phyloP scores from a whole-genome alignment of 2,329 filamentous ascomycete genomes.

The Periconia sp. region DNA sequence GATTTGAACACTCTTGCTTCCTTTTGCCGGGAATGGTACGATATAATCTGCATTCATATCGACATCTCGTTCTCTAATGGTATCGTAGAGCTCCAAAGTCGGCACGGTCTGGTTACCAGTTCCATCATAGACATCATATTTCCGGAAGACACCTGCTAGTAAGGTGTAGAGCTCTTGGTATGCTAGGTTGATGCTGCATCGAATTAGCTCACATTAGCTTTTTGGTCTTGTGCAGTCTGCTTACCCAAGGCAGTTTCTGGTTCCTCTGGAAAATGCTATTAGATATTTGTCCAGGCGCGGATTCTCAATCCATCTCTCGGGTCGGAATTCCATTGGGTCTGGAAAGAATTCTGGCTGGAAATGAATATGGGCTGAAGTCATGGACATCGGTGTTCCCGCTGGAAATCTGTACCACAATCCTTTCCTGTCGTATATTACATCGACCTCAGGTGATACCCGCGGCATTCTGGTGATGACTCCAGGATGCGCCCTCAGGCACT shows the following conservation, averaged over 20 bases:
- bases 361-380: neutral
- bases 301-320: slow-evolving; percentile 5
- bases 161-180: neutral
- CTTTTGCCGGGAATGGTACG: neutral
- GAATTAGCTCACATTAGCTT: neutral
- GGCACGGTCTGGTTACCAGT: neutral
- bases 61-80: neutral
- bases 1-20: slow-evolving; percentile 1
- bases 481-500: neutral
- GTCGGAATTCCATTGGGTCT: neutral
- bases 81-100: slow-evolving; percentile 3
- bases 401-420: neutral
- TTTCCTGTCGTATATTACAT: neutral
- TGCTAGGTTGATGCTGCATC: neutral
- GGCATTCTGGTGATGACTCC: neutral
- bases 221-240: neutral
- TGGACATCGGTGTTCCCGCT: neutral
- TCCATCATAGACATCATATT: neutral
- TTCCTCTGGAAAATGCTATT: neutral
- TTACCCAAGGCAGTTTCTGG: neutral
- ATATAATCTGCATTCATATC: slow-evolving; percentile 1
- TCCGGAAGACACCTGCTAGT: neutral
- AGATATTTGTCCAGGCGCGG: neutral
- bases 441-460: neutral
- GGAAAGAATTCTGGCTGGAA: neutral